Evolutionary conservation across 2,329 filamentous ascomycete genomes (phyloP).

Genomic region (Pleoardoris graminearum): DNA sequence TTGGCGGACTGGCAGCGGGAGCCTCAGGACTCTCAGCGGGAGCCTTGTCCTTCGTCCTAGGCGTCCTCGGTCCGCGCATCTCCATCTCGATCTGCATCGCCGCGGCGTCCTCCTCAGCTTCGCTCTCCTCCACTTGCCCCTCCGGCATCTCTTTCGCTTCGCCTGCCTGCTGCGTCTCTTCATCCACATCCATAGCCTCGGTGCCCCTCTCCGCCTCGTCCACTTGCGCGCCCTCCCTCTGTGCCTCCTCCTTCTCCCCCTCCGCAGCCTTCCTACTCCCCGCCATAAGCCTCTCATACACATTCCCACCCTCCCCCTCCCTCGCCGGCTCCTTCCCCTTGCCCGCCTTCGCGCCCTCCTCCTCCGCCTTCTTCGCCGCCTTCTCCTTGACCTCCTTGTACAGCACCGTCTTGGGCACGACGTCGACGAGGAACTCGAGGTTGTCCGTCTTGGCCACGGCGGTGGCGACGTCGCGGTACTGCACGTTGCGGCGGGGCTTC

Average conservation of each 20-base stretch:
- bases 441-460: constrained; percentile 89
- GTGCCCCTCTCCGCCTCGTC: constrained; percentile 9
- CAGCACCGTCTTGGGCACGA: constrained; percentile 82
- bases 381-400: constrained; percentile 77
- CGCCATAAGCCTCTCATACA: not conserved
- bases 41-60: constrained; percentile 18
- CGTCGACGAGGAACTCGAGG: constrained; percentile 90
- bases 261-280: not conserved
- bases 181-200: constrained; percentile 26
- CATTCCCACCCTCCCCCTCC: constrained; percentile 2
- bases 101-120: constrained; percentile 35
- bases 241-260: not conserved
- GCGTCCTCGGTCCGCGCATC: constrained; percentile 38
- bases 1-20: not conserved
- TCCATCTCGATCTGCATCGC: constrained; percentile 48
- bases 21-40: constrained; percentile 8
- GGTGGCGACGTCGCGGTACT: constrained; percentile 91
- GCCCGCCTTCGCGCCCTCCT: constrained; percentile 43
- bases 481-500: constrained; percentile 89
- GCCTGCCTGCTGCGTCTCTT: constrained; percentile 1
- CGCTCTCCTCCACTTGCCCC: constrained; percentile 24
- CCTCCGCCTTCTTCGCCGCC: constrained; percentile 48
- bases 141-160: not conserved
- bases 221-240: not conserved
- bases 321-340: constrained; percentile 10